A percentile compares a stretch with the other conserved stretches of the same genome.
Conservation (phyloP, 2,329 filamentous ascomycete genomes). For the Aspergillus eucalypticola region DNA sequence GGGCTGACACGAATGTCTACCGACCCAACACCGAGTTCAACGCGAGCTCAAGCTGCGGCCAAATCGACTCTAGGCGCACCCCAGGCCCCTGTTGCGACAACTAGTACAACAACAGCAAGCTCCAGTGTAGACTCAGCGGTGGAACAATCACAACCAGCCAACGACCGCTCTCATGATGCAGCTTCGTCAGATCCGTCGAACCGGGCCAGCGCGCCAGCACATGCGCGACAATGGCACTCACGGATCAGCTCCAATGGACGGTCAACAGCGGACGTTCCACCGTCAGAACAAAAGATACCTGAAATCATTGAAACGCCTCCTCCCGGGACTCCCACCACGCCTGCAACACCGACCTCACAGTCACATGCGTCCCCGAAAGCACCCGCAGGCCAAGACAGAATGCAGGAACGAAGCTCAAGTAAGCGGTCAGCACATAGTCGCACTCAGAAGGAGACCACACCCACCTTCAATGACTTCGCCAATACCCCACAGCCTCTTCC, state of each 20-base stretch:
- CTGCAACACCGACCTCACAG: slow-evolving; percentile 32
- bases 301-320: slow-evolving; percentile 66
- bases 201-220: slow-evolving; percentile 38
- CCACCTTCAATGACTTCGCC: slow-evolving; percentile 65
- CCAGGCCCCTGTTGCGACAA: slow-evolving; percentile 22
- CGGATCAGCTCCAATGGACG: slow-evolving; percentile 58
- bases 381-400: slow-evolving; percentile 26
- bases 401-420: slow-evolving; percentile 29
- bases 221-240: slow-evolving; percentile 55
- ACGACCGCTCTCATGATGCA: slow-evolving; percentile 20
- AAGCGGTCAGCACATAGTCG: slow-evolving; percentile 33
- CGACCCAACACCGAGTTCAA: slow-evolving; percentile 35
- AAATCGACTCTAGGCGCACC: slow-evolving; percentile 26
- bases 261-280: slow-evolving; percentile 54
- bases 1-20: slow-evolving; percentile 39
- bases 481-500: slow-evolving; percentile 68
- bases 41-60: slow-evolving; percentile 51
- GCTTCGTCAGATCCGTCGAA: slow-evolving; percentile 31
- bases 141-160: slow-evolving; percentile 28
- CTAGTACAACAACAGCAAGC: slow-evolving; percentile 23
- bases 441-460: slow-evolving; percentile 43
- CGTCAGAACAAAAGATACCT: slow-evolving; percentile 51
- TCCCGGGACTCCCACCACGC: slow-evolving; percentile 39
- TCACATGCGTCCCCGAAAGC: slow-evolving; percentile 47
- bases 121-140: slow-evolving; percentile 32